These are phyloP conservation scores for Backusella macrospora DNA, from an alignment of 192 early-diverging fungal species.

Conservation along the genomic window DNA sequence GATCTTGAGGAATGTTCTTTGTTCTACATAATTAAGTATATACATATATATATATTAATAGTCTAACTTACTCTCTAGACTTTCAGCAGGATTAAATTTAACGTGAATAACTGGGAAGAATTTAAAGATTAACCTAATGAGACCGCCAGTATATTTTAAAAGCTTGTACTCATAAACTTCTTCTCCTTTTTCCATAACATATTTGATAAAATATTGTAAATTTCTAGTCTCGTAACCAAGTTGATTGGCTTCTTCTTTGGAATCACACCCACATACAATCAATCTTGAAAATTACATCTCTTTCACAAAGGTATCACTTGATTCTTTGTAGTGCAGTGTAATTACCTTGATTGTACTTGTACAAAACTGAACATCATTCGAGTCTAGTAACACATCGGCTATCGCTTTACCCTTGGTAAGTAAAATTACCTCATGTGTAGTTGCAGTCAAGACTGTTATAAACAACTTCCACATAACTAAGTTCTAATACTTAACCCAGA, in stretches of 20 bases:
- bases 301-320: slow-evolving; percentile 58
- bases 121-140: slow-evolving; percentile 43
- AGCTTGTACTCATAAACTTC: slow-evolving; percentile 15
- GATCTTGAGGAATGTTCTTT: slow-evolving; percentile 40
- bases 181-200: neutral
- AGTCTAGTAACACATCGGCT: slow-evolving; percentile 53
- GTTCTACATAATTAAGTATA: neutral
- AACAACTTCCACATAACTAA: too few relatives aligned
- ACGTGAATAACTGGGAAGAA: slow-evolving; percentile 49
- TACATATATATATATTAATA: neutral
- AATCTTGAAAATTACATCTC: slow-evolving; percentile 58
- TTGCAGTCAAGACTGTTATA: slow-evolving; percentile 50
- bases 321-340: slow-evolving; percentile 41
- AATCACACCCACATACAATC: slow-evolving; percentile 38
- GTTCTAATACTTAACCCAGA: too few relatives aligned
- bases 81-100: slow-evolving; percentile 49
- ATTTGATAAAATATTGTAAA: slow-evolving; percentile 1
- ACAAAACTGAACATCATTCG: slow-evolving; percentile 46
- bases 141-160: slow-evolving; percentile 27
- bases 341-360: slow-evolving; percentile 40
- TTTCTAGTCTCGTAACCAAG: slow-evolving; percentile 21
- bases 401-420: slow-evolving; percentile 23
- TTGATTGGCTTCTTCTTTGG: slow-evolving; percentile 21
- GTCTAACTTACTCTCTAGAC: slow-evolving; percentile 49
- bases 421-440: slow-evolving; percentile 47